Evolutionary conservation across 2,329 filamentous ascomycete species (phyloP).

Genomic region (Beauveria brongniartii): DNA sequence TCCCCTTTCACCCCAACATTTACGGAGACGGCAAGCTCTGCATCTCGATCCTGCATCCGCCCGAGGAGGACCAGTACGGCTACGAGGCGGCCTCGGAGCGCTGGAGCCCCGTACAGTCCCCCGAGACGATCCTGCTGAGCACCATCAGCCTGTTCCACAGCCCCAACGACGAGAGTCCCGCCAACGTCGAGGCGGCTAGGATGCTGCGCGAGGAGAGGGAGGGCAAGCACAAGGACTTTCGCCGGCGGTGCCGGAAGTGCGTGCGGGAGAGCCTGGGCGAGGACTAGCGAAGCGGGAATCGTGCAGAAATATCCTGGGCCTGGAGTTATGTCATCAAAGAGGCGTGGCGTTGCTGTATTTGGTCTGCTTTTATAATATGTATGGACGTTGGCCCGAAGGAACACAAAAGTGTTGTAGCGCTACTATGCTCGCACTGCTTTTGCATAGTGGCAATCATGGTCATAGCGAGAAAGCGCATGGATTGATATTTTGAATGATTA

Average conservation of each 20-base stretch:
- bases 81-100: slow-evolving; percentile 87
- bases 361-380: not conserved
- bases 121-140: slow-evolving; percentile 85
- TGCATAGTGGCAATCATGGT: not conserved
- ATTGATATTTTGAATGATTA: not conserved
- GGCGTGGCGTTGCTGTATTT: not conserved
- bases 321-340: not conserved
- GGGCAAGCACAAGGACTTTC: slow-evolving; percentile 60
- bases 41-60: slow-evolving; percentile 94
- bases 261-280: slow-evolving; percentile 77
- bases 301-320: not conserved
- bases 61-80: slow-evolving; percentile 86
- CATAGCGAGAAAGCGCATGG: not conserved
- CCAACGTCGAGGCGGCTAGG: slow-evolving; percentile 87
- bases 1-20: slow-evolving; percentile 91
- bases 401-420: not conserved
- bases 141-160: slow-evolving; percentile 88
- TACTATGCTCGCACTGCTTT: not conserved
- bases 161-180: slow-evolving; percentile 92
- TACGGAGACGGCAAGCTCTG: slow-evolving; percentile 83
- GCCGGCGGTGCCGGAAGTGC: slow-evolving; percentile 67
- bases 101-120: slow-evolving; percentile 91
- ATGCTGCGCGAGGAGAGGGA: slow-evolving; percentile 73
- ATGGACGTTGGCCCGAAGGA: not conserved
- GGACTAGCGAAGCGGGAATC: slow-evolving; percentile 32